Evolutionary conservation across 108 stramenopile species (phyloP).

Genomic region (Epithemia pelagica): DNA sequence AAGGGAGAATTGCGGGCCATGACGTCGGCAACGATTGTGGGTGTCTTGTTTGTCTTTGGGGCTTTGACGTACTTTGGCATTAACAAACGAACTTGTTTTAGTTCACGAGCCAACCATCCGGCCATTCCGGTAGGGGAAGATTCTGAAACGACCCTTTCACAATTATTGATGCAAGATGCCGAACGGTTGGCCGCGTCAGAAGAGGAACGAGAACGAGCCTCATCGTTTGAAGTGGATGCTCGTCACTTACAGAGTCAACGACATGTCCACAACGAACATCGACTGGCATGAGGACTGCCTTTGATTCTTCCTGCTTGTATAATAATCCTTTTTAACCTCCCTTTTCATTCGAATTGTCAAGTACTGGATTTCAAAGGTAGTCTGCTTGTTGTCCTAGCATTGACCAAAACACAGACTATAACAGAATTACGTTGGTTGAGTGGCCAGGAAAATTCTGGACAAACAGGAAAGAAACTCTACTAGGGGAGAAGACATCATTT

Average conservation of each 20-base stretch:
- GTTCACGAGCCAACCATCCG: background rate
- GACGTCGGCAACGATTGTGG: slow-evolving; percentile 79
- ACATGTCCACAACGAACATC: background rate
- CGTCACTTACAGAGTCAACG: background rate
- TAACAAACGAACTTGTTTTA: background rate
- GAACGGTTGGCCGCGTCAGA: background rate
- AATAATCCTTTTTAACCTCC: too few species aligned
- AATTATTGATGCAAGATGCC: background rate
- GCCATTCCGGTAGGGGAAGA: background rate
- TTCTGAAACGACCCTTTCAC: background rate
- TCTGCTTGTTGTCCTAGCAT: too few species aligned
- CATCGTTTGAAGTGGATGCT: background rate
- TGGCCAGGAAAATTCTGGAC: too few species aligned
- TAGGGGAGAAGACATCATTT: too few species aligned
- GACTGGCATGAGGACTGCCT: background rate
- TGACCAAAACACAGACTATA: too few species aligned
- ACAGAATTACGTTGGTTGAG: too few species aligned
- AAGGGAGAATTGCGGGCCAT: slow-evolving; percentile 76
- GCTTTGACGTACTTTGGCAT: slow-evolving; percentile 55
- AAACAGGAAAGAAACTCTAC: too few species aligned
- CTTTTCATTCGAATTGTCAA: too few species aligned
- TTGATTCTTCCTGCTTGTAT: too few species aligned
- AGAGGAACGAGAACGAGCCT: background rate
- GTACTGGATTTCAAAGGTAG: too few species aligned
- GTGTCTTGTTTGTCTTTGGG: slow-evolving; percentile 74